Conservation (phyloP, 306 rosid species). For the Betula pendula region DNA sequence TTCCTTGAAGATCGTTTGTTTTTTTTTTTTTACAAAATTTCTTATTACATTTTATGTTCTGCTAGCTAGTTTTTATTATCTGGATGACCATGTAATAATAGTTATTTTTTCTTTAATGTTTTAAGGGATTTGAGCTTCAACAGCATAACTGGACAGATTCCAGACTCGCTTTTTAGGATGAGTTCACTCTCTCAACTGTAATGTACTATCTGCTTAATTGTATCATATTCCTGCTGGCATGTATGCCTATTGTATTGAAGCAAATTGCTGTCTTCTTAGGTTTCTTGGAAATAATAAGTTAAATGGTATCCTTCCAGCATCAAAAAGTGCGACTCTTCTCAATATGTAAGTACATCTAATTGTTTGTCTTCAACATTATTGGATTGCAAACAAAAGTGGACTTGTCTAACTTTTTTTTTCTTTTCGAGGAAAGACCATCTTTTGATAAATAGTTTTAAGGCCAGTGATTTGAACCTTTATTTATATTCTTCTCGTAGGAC, state of each 20-base stretch:
- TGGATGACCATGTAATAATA: not conserved
- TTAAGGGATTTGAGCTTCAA: slow-evolving; percentile 94
- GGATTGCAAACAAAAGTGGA: not conserved
- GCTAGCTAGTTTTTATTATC: not conserved
- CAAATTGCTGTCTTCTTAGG: slow-evolving; percentile 35
- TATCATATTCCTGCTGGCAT: slow-evolving; percentile 5
- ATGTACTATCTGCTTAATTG: slow-evolving; percentile 26
- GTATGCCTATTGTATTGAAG: slow-evolving; percentile 5
- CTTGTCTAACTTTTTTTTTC: not conserved
- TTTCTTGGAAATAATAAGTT: slow-evolving; percentile 82
- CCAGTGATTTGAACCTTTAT: not conserved
- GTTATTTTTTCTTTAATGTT: slow-evolving; percentile 11
- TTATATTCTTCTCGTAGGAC: not conserved
- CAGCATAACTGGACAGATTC: slow-evolving; percentile 60
- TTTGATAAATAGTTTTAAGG: not conserved
- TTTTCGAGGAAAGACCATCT: not conserved
- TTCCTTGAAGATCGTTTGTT: not conserved
- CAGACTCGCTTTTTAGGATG: slow-evolving; percentile 66
- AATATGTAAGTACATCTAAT: slow-evolving; percentile 50
- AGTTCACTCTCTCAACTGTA: slow-evolving; percentile 63
- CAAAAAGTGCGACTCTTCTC: slow-evolving; percentile 46
- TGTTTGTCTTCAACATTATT: not conserved
- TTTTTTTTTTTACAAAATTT: not conserved
- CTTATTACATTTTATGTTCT: not conserved
- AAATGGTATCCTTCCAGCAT: slow-evolving; percentile 56